These are phyloP conservation scores for Daedaleopsis nitida DNA, from an alignment of 768 basidiomycete species.

Conservation along the genomic window DNA sequence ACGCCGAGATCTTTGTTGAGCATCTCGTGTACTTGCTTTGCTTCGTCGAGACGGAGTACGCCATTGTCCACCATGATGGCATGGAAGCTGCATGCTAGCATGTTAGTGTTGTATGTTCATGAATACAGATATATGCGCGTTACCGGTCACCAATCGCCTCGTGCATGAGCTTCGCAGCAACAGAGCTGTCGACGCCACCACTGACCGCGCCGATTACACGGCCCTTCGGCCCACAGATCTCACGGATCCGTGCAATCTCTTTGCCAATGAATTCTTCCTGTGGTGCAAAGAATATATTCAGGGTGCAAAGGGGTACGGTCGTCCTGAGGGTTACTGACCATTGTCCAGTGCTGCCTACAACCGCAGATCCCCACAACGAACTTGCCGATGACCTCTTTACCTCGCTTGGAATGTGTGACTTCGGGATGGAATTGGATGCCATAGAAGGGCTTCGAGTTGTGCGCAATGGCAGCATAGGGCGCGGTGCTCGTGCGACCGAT, in stretches of 20 bases:
- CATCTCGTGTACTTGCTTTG: slow-evolving; percentile 89
- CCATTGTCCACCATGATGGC: slow-evolving; percentile 99
- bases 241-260: slow-evolving; percentile 90
- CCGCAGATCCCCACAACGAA: slow-evolving; percentile 87
- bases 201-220: slow-evolving; percentile 98
- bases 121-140: slow-evolving; percentile 11
- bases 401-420: slow-evolving; percentile 91
- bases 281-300: neutral
- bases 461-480: slow-evolving; percentile 92
- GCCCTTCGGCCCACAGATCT: slow-evolving; percentile 91
- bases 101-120: neutral
- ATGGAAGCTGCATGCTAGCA: slow-evolving; percentile 69
- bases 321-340: slow-evolving; percentile 51
- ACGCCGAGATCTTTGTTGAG: slow-evolving; percentile 92
- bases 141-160: slow-evolving; percentile 98
- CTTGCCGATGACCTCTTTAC: slow-evolving; percentile 84
- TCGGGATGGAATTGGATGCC: slow-evolving; percentile 99
- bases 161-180: slow-evolving; percentile 99
- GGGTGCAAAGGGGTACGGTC: too few relatives aligned
- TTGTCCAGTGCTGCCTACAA: slow-evolving; percentile 87
- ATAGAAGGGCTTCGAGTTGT: slow-evolving; percentile 85
- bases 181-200: slow-evolving; percentile 97
- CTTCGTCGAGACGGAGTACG: slow-evolving; percentile 91
- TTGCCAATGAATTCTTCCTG: slow-evolving; percentile 98
- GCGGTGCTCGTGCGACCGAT: slow-evolving; percentile 87